Evolutionary conservation across 306 rosid species (phyloP).

Genomic region (Morella rubra): DNA sequence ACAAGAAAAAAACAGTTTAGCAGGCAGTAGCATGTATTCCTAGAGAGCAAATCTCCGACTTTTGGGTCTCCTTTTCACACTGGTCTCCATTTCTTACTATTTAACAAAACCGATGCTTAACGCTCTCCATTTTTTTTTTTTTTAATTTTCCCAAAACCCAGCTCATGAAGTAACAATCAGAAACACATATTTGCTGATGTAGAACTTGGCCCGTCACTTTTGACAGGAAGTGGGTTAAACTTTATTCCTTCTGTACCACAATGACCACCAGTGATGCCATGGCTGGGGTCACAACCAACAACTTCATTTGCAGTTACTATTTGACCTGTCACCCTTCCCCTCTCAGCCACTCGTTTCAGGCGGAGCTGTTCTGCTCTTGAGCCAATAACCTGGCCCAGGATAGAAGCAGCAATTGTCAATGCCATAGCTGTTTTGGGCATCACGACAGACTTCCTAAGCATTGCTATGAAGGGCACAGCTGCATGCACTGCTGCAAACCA

Average conservation of each 20-base stretch:
- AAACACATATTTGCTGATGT: conserved; percentile 51
- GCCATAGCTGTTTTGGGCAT: conserved; percentile 99
- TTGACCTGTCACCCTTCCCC: conserved; percentile 22
- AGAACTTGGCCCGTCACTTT: conserved; percentile 38
- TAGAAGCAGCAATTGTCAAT: conserved; percentile 88
- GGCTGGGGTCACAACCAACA: conserved; percentile 22
- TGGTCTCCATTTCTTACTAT: background rate
- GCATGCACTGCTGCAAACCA: conserved; percentile 98
- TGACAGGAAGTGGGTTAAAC: conserved; percentile 37
- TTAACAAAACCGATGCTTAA: conserved; percentile 22
- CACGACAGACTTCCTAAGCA: conserved; percentile 82
- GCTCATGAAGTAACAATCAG: conserved; percentile 23
- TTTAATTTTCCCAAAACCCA: too few relatives aligned
- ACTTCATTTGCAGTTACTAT: conserved; percentile 29
- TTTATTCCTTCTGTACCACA: conserved; percentile 50
- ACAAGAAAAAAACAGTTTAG: background rate
- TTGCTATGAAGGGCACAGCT: conserved; percentile 94
- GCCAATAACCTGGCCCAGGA: conserved; percentile 91
- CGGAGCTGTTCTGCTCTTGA: conserved; percentile 87
- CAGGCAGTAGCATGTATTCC: conserved; percentile 13
- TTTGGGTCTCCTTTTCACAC: too few relatives aligned
- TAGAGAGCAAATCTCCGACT: conserved; percentile 7
- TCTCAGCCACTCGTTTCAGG: conserved; percentile 55
- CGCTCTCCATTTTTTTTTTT: conserved; percentile 23
- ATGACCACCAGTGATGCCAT: conserved; percentile 33